These are phyloP conservation scores for Aureobasidium sp. DNA, from an alignment of 2,329 filamentous ascomycete genomes.

Conservation along the genomic window DNA sequence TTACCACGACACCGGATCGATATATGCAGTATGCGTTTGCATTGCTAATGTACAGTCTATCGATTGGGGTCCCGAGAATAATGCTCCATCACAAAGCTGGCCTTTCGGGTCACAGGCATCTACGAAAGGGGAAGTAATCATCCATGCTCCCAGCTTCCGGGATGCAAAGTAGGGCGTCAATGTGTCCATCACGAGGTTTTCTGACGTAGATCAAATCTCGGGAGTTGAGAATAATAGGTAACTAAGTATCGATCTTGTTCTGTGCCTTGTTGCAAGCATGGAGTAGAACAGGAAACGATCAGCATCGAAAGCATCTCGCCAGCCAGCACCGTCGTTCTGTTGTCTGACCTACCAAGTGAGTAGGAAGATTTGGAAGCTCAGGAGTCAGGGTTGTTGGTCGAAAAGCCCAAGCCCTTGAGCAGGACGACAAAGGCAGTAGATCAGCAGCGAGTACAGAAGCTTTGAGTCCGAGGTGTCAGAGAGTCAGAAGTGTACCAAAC, in stretches of 20 bases:
- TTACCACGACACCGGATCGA: background rate
- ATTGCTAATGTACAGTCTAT: background rate
- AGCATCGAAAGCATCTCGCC: background rate
- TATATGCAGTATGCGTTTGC: background rate
- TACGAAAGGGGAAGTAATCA: background rate
- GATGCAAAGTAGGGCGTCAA: background rate
- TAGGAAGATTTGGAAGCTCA: background rate
- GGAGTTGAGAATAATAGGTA: background rate
- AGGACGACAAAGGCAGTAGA: background rate
- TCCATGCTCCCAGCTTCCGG: background rate
- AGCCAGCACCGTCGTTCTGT: background rate
- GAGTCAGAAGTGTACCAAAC: background rate
- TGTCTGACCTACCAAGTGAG: background rate
- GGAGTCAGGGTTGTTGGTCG: background rate
- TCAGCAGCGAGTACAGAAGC: background rate
- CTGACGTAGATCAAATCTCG: constrained; percentile 1
- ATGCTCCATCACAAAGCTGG: background rate
- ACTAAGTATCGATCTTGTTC: background rate
- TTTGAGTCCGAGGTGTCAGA: constrained; percentile 9
- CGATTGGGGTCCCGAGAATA: background rate
- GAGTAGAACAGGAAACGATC: background rate
- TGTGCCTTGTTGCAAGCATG: background rate
- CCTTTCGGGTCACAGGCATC: background rate
- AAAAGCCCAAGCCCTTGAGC: background rate
- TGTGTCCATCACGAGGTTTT: background rate